Percentiles rank a stretch among this genome's conserved stretches.
Conservation (phyloP, 148 eudicot species). For the Amaranthus cruentus region DNA sequence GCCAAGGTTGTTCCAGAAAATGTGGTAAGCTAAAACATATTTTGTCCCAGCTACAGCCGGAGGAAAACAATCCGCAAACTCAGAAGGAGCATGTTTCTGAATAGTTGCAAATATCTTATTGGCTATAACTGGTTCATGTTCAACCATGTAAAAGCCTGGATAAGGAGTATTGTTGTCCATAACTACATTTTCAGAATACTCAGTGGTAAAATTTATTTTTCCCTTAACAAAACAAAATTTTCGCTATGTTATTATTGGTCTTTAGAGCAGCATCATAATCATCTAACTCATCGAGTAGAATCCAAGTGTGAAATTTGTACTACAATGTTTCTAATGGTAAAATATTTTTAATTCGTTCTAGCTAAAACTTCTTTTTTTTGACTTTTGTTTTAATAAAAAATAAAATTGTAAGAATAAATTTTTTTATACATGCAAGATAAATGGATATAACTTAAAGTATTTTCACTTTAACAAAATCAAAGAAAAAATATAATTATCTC, state of each 20-base stretch:
- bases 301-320: no score
- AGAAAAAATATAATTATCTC: neutral
- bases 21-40: neutral
- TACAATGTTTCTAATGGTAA: no score
- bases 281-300: neutral
- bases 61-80: neutral
- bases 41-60: neutral
- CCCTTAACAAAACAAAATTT: neutral
- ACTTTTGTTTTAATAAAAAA: no score
- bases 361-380: no score
- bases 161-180: neutral
- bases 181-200: neutral
- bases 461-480: neutral
- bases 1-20: no score
- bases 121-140: neutral
- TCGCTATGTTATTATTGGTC: neutral
- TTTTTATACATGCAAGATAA: neutral
- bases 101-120: neutral
- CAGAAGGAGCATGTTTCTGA: neutral
- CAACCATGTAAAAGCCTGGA: neutral
- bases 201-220: neutral
- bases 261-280: no score
- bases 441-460: neutral
- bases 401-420: no score
- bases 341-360: no score